Evolutionary conservation across 2,329 filamentous ascomycete genomes (phyloP).

Genomic region (Pezicula rhizophila): DNA sequence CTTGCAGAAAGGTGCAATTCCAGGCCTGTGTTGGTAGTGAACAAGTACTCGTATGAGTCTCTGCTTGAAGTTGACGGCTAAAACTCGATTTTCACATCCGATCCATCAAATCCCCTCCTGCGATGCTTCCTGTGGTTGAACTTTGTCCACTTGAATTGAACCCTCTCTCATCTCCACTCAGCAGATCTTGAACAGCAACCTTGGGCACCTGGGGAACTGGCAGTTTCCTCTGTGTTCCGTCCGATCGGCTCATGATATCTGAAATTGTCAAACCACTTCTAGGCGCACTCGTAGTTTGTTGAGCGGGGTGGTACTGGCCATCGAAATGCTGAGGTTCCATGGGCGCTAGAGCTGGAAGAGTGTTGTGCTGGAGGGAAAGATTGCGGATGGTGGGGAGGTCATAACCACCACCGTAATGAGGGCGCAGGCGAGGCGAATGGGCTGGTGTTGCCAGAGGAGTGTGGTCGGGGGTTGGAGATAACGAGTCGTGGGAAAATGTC

Average conservation of each 20-base stretch:
- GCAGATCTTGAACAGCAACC: slow-evolving; percentile 78
- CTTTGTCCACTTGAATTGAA: slow-evolving; percentile 69
- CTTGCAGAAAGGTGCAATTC: slow-evolving; percentile 2
- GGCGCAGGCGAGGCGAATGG: slow-evolving; percentile 85
- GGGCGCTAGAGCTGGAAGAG: slow-evolving; percentile 57
- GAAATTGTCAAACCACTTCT: slow-evolving; percentile 72
- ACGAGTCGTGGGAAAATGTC: slow-evolving; percentile 91
- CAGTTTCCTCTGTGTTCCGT: slow-evolving; percentile 83
- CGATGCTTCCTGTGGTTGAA: slow-evolving; percentile 71
- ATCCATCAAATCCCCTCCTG: slow-evolving; percentile 63
- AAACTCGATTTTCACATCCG: slow-evolving; percentile 31
- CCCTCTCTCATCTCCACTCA: slow-evolving; percentile 53
- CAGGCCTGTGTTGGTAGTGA: not conserved
- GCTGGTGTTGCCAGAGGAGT: slow-evolving; percentile 97
- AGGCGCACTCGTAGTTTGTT: slow-evolving; percentile 37
- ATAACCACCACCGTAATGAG: slow-evolving; percentile 56
- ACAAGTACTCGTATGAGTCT: not conserved
- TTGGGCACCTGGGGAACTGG: slow-evolving; percentile 89
- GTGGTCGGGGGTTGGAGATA: slow-evolving; percentile 92
- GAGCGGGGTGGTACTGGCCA: slow-evolving; percentile 40
- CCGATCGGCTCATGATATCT: slow-evolving; percentile 86
- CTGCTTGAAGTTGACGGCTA: not conserved
- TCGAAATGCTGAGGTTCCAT: slow-evolving; percentile 48
- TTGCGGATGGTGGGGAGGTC: slow-evolving; percentile 84
- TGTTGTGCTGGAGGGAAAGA: slow-evolving; percentile 55